A percentile compares a stretch with the other conserved stretches of the same genome.
Conservation (phyloP, 1,139 yeast genomes). For the Yamadazyma dendronema region DNA sequence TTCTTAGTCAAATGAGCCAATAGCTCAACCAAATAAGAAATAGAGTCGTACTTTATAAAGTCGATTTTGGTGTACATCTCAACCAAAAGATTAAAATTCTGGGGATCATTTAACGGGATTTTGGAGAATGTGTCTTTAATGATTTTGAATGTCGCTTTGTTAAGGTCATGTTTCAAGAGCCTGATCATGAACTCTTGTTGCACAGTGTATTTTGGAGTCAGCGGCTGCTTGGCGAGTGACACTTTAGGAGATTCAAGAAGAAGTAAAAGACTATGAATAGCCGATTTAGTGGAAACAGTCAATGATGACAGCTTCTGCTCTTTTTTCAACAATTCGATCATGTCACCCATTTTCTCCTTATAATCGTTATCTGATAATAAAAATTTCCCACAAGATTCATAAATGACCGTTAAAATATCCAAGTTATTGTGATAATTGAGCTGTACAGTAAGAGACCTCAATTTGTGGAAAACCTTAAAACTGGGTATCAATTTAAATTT, state of each 20-base stretch:
- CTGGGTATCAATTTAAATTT: constrained; percentile 76
- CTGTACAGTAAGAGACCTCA: constrained; percentile 53
- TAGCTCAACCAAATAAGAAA: constrained; percentile 50
- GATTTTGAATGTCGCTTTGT: constrained; percentile 27
- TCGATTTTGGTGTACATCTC: constrained; percentile 63
- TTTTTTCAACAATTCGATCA: constrained; percentile 56
- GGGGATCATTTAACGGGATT: constrained; percentile 48
- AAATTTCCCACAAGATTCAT: constrained; percentile 74
- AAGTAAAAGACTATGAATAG: constrained; percentile 59
- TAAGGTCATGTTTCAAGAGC: constrained; percentile 53
- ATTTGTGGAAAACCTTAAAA: constrained; percentile 69
- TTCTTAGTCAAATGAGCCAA: constrained; percentile 24
- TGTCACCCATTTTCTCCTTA: constrained; percentile 56
- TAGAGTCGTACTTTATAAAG: constrained; percentile 55
- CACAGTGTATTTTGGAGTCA: constrained; percentile 22
- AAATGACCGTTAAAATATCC: constrained; percentile 62
- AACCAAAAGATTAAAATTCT: constrained; percentile 39
- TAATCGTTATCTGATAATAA: constrained; percentile 63
- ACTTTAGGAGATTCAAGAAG: constrained; percentile 59
- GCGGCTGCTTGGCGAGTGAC: constrained; percentile 16
- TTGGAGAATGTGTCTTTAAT: constrained; percentile 42
- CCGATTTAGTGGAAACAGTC: constrained; percentile 54
- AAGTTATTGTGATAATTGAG: constrained; percentile 52
- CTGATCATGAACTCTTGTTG: constrained; percentile 51
- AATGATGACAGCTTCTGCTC: constrained; percentile 52